These are phyloP conservation scores for Oryza meridionalis DNA, from an alignment of 176 grass and related monocot species.

Conservation along the genomic window DNA sequence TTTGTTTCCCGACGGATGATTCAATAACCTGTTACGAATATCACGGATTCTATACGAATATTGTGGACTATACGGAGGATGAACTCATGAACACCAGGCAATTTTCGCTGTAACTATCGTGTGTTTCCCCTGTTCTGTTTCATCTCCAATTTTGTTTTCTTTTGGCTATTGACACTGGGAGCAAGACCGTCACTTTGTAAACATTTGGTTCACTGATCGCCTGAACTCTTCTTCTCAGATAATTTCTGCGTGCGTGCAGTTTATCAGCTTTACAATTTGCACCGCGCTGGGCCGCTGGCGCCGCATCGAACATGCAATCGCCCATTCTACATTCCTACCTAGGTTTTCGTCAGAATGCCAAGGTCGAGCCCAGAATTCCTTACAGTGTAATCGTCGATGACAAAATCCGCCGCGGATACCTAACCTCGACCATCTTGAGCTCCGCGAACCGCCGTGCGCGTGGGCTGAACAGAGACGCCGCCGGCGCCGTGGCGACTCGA, in stretches of 20 bases:
- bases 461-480: not conserved
- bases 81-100: not conserved
- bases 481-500: not conserved
- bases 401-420: not conserved
- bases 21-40: not conserved
- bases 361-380: not conserved
- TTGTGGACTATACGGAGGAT: not conserved
- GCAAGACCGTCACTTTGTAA: too few relatives aligned
- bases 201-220: not conserved
- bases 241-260: not conserved
- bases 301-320: not conserved
- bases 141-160: not conserved
- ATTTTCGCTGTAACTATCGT: too few relatives aligned
- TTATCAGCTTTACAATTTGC: slow-evolving; percentile 1
- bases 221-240: not conserved
- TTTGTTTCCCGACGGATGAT: not conserved
- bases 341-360: not conserved
- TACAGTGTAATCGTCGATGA: not conserved
- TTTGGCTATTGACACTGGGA: not conserved
- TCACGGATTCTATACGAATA: too few relatives aligned
- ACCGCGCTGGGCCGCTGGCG: not conserved
- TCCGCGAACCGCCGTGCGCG: not conserved
- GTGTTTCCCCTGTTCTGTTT: not conserved
- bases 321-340: not conserved
- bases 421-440: not conserved